phyloP scores from a whole-genome alignment of 2,329 filamentous ascomycete species.

The Spiromastix sp. region DNA sequence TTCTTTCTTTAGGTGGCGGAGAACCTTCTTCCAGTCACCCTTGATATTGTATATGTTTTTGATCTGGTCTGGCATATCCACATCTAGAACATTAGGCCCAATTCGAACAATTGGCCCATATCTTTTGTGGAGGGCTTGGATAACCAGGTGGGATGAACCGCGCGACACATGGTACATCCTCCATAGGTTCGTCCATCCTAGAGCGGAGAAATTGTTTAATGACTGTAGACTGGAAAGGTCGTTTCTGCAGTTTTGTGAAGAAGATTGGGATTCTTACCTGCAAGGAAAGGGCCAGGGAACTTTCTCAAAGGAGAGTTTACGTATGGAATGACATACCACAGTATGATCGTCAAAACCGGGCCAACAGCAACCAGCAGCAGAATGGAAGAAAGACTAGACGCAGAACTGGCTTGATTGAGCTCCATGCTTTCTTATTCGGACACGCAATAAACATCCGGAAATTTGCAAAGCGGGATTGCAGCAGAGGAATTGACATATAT shows the following conservation, averaged over 20 bases:
- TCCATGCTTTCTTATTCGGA: too few species aligned
- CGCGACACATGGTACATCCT: slow-evolving; percentile 20
- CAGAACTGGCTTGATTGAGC: too few species aligned
- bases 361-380: background rate
- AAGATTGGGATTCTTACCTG: too few species aligned
- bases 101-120: slow-evolving; percentile 34
- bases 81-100: slow-evolving; percentile 29
- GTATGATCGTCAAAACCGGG: slow-evolving; percentile 3
- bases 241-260: too few species aligned
- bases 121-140: slow-evolving; percentile 26
- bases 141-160: slow-evolving; percentile 18
- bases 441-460: too few species aligned
- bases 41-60: slow-evolving; percentile 28
- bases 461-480: too few species aligned
- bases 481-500: too few species aligned
- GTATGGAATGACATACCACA: slow-evolving; percentile 14
- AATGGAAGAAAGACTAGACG: too few species aligned
- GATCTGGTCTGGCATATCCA: slow-evolving; percentile 29
- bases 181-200: slow-evolving; percentile 28
- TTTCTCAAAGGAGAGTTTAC: slow-evolving; percentile 11
- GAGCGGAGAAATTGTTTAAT: too few species aligned
- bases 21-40: slow-evolving; percentile 20
- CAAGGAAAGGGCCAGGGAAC: slow-evolving; percentile 14
- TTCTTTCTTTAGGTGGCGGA: too few species aligned
- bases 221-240: too few species aligned